Evolutionary conservation across 148 eudicot genomes (phyloP).

Genomic region (Nepenthes gracilis): DNA sequence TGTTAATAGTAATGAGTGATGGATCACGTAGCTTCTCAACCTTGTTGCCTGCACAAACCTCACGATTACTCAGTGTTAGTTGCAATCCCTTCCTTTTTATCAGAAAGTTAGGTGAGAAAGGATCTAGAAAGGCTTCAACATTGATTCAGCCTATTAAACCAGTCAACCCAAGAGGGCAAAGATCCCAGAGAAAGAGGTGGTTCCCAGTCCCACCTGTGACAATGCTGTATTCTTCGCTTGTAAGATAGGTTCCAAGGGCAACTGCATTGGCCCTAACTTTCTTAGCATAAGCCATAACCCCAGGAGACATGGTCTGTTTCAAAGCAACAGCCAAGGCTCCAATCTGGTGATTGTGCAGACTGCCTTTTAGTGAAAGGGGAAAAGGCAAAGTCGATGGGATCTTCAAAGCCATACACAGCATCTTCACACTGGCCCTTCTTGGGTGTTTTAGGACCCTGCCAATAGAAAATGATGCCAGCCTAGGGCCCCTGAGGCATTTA

Average conservation of each 20-base stretch:
- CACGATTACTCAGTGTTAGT: constrained; percentile 13
- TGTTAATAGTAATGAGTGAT: constrained; percentile 61
- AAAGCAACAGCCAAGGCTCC: constrained; percentile 42
- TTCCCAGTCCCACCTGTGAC: constrained; percentile 62
- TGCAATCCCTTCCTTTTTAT: not conserved
- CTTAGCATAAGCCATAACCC: constrained; percentile 50
- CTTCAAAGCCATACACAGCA: constrained; percentile 47
- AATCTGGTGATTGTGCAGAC: constrained; percentile 49
- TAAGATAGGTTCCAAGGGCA: constrained; percentile 43
- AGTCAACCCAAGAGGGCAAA: constrained; percentile 21
- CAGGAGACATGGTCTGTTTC: constrained; percentile 47
- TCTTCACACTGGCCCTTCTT: constrained; percentile 41
- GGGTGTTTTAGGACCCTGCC: constrained; percentile 49
- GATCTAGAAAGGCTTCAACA: not conserved
- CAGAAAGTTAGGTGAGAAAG: not conserved
- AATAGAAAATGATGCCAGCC: constrained; percentile 59
- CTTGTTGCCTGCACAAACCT: constrained; percentile 37
- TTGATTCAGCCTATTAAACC: not conserved
- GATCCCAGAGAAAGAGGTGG: constrained; percentile 54
- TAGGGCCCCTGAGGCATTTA: constrained; percentile 56
- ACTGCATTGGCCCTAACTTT: constrained; percentile 59
- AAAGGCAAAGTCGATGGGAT: constrained; percentile 41
- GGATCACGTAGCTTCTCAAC: constrained; percentile 63
- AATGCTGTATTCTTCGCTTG: constrained; percentile 46
- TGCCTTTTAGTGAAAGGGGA: constrained; percentile 53